These are phyloP conservation scores for Heliamphora exappendiculata DNA, from an alignment of 148 eudicot genomes.

Conservation along the genomic window DNA sequence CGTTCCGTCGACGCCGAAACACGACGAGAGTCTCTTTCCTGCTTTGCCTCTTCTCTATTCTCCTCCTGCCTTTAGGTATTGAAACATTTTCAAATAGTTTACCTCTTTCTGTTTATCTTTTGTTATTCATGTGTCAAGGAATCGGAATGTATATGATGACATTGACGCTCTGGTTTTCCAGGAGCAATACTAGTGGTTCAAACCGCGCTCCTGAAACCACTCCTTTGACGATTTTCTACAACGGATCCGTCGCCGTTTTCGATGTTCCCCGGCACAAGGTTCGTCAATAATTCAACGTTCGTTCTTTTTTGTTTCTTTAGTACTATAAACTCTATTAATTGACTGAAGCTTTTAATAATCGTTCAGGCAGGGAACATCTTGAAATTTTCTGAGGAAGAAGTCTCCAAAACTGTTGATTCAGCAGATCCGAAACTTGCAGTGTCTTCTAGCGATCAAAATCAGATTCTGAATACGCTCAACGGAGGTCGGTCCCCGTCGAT, in stretches of 20 bases:
- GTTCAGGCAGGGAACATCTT: conserved; percentile 32
- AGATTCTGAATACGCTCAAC: conserved; percentile 1
- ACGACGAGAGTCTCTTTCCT: background rate
- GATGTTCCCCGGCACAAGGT: conserved; percentile 43
- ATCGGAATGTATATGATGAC: background rate
- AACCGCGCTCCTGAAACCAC: conserved; percentile 9
- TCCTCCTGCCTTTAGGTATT: conserved; percentile 9
- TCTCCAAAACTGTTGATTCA: background rate
- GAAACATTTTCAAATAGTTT: background rate
- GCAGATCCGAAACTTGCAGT: background rate
- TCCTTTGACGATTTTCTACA: conserved; percentile 63
- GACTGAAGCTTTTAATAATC: background rate
- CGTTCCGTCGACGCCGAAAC: background rate
- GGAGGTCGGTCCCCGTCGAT: conserved; percentile 16
- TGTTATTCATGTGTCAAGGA: background rate
- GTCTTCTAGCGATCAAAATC: background rate
- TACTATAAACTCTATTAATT: background rate
- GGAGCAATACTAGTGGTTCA: background rate
- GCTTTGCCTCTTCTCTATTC: background rate
- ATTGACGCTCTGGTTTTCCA: background rate
- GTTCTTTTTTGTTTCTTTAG: background rate
- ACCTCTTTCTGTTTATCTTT: background rate
- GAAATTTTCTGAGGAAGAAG: conserved; percentile 27
- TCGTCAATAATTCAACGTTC: background rate
- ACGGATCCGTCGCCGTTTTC: conserved; percentile 49